These are phyloP conservation scores for Phanerodontia chrysosporium DNA, from an alignment of 768 basidiomycete species.

Conservation along the genomic window DNA sequence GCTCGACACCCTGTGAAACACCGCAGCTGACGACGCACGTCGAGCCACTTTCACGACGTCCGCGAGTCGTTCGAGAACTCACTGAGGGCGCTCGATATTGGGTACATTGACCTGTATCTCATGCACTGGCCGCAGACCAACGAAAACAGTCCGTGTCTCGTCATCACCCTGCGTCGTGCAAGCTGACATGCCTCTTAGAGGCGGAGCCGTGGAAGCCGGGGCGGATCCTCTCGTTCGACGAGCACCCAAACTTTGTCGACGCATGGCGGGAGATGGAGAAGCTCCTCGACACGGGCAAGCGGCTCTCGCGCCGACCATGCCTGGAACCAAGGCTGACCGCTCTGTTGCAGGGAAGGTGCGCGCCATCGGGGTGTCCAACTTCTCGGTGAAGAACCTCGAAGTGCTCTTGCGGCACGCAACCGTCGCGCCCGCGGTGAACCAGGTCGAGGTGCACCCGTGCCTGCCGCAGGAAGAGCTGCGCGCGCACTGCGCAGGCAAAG, in stretches of 20 bases:
- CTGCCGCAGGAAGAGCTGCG: conserved; percentile 57
- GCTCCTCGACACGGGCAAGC: conserved; percentile 26
- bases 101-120: conserved; percentile 36
- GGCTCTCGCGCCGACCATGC: neutral
- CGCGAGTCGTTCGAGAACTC: conserved; percentile 26
- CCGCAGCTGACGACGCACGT: neutral
- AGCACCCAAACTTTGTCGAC: conserved; percentile 24
- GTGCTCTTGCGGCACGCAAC: conserved; percentile 41
- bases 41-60: conserved; percentile 21
- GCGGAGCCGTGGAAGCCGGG: no score
- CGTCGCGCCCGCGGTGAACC: conserved; percentile 64
- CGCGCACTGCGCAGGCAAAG: conserved; percentile 48
- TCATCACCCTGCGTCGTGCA: neutral
- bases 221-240: conserved; percentile 4
- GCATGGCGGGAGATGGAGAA: conserved; percentile 34
- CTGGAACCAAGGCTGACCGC: neutral
- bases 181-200: no score
- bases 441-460: conserved; percentile 70
- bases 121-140: conserved; percentile 31
- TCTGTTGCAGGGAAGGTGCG: neutral
- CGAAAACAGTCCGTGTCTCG: neutral
- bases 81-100: conserved; percentile 25
- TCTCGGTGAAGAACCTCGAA: conserved; percentile 30
- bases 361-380: conserved; percentile 40
- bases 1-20: neutral